A percentile compares a stretch with the other conserved stretches of the same genome.
Conservation (phyloP, 306 rosid species). For the Heteromeles arbutifolia region DNA sequence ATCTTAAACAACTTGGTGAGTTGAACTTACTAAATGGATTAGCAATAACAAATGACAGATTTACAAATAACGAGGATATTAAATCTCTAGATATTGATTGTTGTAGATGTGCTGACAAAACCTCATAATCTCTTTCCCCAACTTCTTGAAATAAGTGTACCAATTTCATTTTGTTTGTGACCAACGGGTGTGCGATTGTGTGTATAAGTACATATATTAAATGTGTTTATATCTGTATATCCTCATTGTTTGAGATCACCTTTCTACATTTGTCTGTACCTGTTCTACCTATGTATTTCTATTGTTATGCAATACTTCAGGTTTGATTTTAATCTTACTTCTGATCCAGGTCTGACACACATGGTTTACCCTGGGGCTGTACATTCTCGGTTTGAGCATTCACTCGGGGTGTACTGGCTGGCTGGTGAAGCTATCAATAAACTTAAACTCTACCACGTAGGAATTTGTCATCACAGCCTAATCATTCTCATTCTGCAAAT, state of each 20-base stretch:
- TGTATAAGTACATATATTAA: background rate
- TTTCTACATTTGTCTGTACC: background rate
- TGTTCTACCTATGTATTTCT: background rate
- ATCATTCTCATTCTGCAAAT: background rate
- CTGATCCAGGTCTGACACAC: conserved; percentile 57
- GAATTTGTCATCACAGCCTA: conserved; percentile 6
- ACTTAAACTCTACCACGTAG: conserved; percentile 58
- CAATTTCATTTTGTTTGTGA: background rate
- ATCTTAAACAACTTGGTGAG: conserved; percentile 90
- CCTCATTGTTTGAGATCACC: background rate
- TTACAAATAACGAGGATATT: background rate
- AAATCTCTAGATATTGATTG: background rate
- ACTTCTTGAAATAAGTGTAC: background rate
- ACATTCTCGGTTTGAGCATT: conserved; percentile 93
- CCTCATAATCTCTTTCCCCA: background rate
- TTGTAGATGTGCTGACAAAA: background rate
- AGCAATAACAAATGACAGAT: background rate
- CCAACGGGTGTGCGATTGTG: background rate
- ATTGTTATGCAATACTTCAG: conserved; percentile 12
- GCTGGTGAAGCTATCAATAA: conserved; percentile 72
- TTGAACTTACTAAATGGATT: background rate
- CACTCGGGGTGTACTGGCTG: conserved; percentile 91
- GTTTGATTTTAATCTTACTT: background rate
- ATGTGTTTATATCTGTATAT: background rate
- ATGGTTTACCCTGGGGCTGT: conserved; percentile 93